Evolutionary conservation across 257 asterid genomes (phyloP).

Genomic region (Solanum corneliomulleri): DNA sequence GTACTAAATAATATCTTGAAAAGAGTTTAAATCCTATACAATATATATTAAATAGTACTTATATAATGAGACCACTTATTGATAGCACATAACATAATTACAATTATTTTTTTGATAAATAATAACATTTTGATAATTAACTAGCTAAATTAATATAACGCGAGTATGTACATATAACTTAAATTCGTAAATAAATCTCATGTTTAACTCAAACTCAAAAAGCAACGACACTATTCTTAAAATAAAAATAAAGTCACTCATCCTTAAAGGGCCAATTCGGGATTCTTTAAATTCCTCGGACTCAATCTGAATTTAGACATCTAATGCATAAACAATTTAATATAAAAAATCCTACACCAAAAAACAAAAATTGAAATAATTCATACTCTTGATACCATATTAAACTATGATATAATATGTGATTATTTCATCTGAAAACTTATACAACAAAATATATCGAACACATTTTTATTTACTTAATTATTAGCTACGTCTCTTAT

Average conservation of each 20-base stretch:
- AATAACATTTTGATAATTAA: too few species aligned
- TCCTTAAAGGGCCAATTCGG: not conserved
- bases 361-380: not conserved
- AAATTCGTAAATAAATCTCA: too few species aligned
- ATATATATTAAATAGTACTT: not conserved
- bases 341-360: not conserved
- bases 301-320: not conserved
- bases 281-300: not conserved
- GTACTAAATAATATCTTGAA: not conserved
- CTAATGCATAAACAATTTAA: not conserved
- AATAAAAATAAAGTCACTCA: not conserved
- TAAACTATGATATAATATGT: not conserved
- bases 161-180: too few species aligned
- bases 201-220: not conserved
- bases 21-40: not conserved
- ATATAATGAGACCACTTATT: not conserved
- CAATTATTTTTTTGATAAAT: not conserved
- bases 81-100: not conserved
- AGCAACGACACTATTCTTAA: not conserved
- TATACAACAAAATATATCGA: not conserved
- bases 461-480: not conserved
- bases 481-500: not conserved
- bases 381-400: not conserved
- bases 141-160: too few species aligned
- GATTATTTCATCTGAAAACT: not conserved